A percentile compares a stretch with the other conserved stretches of the same genome.
phyloP scores from a whole-genome alignment of 306 rosid species.

The Rosa rugosa region DNA sequence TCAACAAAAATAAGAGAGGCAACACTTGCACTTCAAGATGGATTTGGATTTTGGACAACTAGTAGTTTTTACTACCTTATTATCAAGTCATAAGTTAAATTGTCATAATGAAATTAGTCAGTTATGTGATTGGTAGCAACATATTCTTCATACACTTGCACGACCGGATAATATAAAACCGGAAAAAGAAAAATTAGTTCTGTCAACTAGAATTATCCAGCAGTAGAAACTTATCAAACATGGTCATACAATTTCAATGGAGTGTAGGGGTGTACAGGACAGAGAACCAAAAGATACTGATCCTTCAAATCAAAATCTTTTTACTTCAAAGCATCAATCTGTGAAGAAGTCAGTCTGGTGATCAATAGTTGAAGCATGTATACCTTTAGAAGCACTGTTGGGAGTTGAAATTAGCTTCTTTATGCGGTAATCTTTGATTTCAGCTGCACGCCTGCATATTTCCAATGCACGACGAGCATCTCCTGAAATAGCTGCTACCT shows the following conservation, averaged over 20 bases:
- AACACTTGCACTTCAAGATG: not conserved
- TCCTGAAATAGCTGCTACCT: constrained; percentile 97
- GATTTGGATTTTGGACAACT: not conserved
- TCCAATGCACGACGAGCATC: constrained; percentile 97
- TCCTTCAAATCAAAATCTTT: not conserved
- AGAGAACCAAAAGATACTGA: not conserved
- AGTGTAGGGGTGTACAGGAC: not conserved
- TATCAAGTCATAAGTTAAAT: constrained; percentile 1
- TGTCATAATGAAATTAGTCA: not conserved
- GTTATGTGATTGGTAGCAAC: not conserved
- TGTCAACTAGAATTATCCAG: not conserved
- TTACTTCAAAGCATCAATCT: not conserved
- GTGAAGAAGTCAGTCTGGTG: not conserved
- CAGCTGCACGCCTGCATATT: constrained; percentile 95
- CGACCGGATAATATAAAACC: not conserved
- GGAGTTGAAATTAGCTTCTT: constrained; percentile 50
- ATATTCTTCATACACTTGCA: not conserved
- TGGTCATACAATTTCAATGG: not conserved
- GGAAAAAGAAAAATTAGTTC: not conserved
- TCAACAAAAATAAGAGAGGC: not conserved
- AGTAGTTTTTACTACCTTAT: not conserved
- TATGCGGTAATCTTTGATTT: constrained; percentile 68
- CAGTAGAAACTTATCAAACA: not conserved
- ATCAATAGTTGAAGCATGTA: constrained; percentile 6
- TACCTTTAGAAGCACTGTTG: constrained; percentile 51